Conservation (phyloP, 116 monocot species). For the Trichopus zeylanicus region DNA sequence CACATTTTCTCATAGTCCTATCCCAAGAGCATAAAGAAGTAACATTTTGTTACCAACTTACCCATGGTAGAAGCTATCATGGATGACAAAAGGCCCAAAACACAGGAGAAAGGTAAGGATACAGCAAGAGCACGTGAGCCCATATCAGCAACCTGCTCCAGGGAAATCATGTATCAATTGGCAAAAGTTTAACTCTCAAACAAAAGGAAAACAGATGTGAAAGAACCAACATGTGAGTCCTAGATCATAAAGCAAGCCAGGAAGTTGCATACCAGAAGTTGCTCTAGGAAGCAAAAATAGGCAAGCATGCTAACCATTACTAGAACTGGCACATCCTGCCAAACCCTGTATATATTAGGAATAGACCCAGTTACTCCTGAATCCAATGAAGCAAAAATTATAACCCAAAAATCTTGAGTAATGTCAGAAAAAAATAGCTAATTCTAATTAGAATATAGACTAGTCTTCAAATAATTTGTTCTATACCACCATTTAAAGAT, state of each 20-base stretch:
- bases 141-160: conserved; percentile 65
- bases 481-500: too few species aligned
- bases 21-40: neutral
- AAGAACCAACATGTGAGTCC: neutral
- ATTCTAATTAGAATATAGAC: too few species aligned
- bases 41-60: too few species aligned
- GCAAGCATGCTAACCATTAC: conserved; percentile 43
- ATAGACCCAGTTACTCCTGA: neutral
- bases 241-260: neutral
- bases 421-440: too few species aligned
- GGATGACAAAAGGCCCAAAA: conserved; percentile 89
- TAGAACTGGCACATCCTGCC: conserved; percentile 40
- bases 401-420: too few species aligned
- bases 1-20: neutral
- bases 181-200: neutral
- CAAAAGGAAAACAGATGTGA: neutral
- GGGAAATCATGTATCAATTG: conserved; percentile 2
- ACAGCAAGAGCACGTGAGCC: conserved; percentile 81
- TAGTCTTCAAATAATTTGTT: too few species aligned
- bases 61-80: conserved; percentile 96
- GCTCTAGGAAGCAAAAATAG: conserved; percentile 51
- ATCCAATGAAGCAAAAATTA: too few species aligned
- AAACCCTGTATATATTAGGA: conserved; percentile 21
- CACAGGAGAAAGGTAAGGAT: conserved; percentile 95
- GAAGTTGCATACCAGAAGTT: conserved; percentile 27